phyloP scores from a whole-genome alignment of 192 early-diverging fungal genomes.

The Funneliformis mosseae region DNA sequence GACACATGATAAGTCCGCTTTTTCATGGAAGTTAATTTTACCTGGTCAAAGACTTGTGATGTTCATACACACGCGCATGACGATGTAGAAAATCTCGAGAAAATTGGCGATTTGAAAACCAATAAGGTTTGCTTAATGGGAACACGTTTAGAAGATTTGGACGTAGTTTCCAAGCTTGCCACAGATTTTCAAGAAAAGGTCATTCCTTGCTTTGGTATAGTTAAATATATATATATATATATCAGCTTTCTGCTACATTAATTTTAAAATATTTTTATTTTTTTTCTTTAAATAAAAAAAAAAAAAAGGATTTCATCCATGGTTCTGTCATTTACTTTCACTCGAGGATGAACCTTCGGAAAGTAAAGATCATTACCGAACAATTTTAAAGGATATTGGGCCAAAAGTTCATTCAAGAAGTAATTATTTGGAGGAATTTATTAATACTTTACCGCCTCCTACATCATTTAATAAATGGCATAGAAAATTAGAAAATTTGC shows the following conservation, averaged over 20 bases:
- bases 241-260: too few relatives aligned
- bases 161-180: constrained; percentile 42
- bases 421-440: constrained; percentile 30
- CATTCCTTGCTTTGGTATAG: constrained; percentile 47
- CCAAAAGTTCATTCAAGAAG: not conserved
- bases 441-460: constrained; percentile 35
- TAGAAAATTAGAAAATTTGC: constrained; percentile 39
- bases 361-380: constrained; percentile 26
- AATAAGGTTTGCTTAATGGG: constrained; percentile 46
- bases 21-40: not conserved
- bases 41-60: constrained; percentile 33
- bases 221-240: too few relatives aligned
- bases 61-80: constrained; percentile 49
- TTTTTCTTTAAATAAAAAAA: too few relatives aligned
- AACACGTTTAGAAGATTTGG: constrained; percentile 41
- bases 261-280: too few relatives aligned
- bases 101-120: constrained; percentile 31
- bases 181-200: constrained; percentile 39
- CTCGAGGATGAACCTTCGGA: constrained; percentile 14
- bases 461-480: constrained; percentile 37
- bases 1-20: too few relatives aligned
- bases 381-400: not conserved
- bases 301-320: constrained; percentile 32
- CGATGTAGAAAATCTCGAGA: constrained; percentile 38
- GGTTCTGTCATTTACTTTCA: constrained; percentile 25